Conservation (phyloP, 805 yeast genomes). For the Pichia nakasei region DNA sequence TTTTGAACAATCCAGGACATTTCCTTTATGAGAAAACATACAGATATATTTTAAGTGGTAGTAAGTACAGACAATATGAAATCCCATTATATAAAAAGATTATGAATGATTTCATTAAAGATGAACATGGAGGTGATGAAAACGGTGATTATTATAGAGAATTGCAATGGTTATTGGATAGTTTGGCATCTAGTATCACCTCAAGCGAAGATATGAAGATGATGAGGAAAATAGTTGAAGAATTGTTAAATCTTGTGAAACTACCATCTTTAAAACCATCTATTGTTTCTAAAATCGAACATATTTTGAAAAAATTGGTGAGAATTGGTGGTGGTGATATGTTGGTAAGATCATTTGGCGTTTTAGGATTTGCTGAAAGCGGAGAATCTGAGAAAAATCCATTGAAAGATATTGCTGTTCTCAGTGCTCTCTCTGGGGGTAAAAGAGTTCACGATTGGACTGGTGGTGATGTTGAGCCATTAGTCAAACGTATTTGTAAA, state of each 20-base stretch:
- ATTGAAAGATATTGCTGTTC: conserved; percentile 30
- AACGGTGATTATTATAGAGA: conserved; percentile 48
- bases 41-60: conserved; percentile 55
- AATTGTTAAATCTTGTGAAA: conserved; percentile 46
- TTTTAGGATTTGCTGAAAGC: conserved; percentile 33
- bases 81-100: conserved; percentile 39
- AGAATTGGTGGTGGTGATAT: conserved; percentile 48
- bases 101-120: conserved; percentile 20
- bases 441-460: conserved; percentile 44
- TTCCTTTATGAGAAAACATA: conserved; percentile 62
- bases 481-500: conserved; percentile 23
- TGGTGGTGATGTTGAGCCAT: conserved; percentile 37
- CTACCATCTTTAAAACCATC: conserved; percentile 38
- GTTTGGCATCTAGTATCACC: conserved; percentile 39
- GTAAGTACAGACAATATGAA: conserved; percentile 33
- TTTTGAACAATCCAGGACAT: conserved; percentile 64
- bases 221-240: conserved; percentile 52
- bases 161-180: conserved; percentile 55
- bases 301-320: conserved; percentile 39
- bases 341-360: conserved; percentile 50
- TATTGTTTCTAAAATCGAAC: conserved; percentile 32
- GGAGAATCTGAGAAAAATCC: conserved; percentile 52
- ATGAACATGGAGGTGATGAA: conserved; percentile 23
- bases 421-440: conserved; percentile 33
- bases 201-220: conserved; percentile 43